Percentiles rank a stretch among this genome's conserved stretches.
These are phyloP conservation scores for Brassica carinata DNA, from an alignment of 345 rosid genomes.

Conservation along the genomic window DNA sequence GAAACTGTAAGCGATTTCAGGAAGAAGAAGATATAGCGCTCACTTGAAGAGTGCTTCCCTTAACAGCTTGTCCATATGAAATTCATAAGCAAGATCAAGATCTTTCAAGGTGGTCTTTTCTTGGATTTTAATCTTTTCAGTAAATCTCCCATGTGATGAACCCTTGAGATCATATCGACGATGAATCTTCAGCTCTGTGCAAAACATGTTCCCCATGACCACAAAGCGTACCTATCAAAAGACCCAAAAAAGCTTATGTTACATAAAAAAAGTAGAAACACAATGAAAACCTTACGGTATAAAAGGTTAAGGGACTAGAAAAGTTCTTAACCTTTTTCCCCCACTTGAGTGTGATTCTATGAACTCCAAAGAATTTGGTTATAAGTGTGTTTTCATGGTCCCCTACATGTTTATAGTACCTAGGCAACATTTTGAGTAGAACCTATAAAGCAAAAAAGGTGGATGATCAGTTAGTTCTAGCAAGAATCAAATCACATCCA, in stretches of 20 bases:
- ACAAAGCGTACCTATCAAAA: constrained; percentile 85
- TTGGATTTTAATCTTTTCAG: constrained; percentile 62
- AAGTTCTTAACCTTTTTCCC: constrained; percentile 72
- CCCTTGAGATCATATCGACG: constrained; percentile 93
- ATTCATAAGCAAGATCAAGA: constrained; percentile 75
- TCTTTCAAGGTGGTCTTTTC: constrained; percentile 86
- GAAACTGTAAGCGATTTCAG: background rate
- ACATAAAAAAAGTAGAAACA: background rate
- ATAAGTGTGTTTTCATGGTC: constrained; percentile 88
- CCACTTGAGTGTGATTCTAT: constrained; percentile 70
- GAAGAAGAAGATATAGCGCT: constrained; percentile 25
- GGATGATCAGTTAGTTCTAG: background rate
- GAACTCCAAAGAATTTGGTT: constrained; percentile 91
- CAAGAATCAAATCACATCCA: constrained; percentile 5
- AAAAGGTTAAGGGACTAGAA: background rate
- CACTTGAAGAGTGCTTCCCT: constrained; percentile 80
- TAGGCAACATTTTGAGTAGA: constrained; percentile 79
- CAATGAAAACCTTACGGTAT: background rate
- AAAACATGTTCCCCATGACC: constrained; percentile 99
- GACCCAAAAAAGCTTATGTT: constrained; percentile 18
- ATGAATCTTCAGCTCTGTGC: constrained; percentile 92
- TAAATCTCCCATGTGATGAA: constrained; percentile 78
- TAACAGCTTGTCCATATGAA: constrained; percentile 87
- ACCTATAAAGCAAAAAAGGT: constrained; percentile 47
- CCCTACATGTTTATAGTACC: constrained; percentile 71